These are phyloP conservation scores for Blepharisma stoltei DNA, from an alignment of 73 alveolate species.

Conservation along the genomic window DNA sequence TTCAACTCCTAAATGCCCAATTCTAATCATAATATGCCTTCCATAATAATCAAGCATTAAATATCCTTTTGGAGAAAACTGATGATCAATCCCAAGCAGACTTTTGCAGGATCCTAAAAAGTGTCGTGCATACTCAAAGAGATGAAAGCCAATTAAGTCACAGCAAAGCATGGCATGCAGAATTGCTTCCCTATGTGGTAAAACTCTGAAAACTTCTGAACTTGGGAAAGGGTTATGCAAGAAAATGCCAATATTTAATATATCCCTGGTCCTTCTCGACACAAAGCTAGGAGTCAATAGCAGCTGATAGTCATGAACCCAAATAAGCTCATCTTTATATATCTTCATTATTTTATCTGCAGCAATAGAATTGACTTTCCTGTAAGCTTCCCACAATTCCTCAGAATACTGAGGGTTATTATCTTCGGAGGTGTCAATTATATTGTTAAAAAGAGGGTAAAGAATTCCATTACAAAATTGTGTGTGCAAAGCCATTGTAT, in stretches of 20 bases:
- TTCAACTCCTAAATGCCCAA: constrained; percentile 77
- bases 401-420: constrained; percentile 12
- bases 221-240: constrained; percentile 64
- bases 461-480: constrained; percentile 1
- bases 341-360: constrained; percentile 21
- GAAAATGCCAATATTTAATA: constrained; percentile 43
- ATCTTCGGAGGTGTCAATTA: not conserved
- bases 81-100: constrained; percentile 69
- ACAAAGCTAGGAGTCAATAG: constrained; percentile 52
- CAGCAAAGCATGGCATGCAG: constrained; percentile 54
- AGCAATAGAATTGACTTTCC: constrained; percentile 15
- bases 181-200: constrained; percentile 48
- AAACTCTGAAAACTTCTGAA: constrained; percentile 41
- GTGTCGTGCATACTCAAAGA: constrained; percentile 76
- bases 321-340: constrained; percentile 33
- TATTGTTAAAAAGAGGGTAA: constrained; percentile 3
- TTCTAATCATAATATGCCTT: constrained; percentile 67
- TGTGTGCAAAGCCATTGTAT: not conserved
- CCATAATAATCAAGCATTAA: constrained; percentile 73
- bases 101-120: constrained; percentile 66
- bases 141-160: constrained; percentile 83
- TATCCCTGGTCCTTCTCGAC: constrained; percentile 28
- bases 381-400: constrained; percentile 28
- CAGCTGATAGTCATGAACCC: constrained; percentile 60
- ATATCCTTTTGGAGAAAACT: constrained; percentile 71